Evolutionary conservation across 2,329 filamentous ascomycete genomes (phyloP), one percentile per base, ranked within the genome.

Genomic region (Fusarium begoniae): DNA sequence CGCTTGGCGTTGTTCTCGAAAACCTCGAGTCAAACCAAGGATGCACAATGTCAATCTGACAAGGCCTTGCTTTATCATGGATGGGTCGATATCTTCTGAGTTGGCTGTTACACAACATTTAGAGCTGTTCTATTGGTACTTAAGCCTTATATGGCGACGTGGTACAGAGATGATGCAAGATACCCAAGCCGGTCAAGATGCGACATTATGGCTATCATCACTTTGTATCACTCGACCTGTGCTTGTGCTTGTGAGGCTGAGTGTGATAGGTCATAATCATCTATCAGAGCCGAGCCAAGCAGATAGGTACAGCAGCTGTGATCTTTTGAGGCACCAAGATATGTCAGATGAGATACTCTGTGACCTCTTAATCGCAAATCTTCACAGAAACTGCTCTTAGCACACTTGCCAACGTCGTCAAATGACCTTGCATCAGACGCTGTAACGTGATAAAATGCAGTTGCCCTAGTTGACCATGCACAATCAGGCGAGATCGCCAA

Each of bases 401-500:
- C n/a, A 48, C 15, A 50, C 9, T 28, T 41, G 26, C 24, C 20
- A 41, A 18, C 24, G 26, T 22, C 18, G 45, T 48, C 53, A 44
- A 55, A 55, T 72, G 54, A 44, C 41, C 55, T 63, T 50, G 50
- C 51, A 48, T 56, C 53, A 41, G 44, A 53, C 40, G 40, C 54
- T 60, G 71, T 75, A 69, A 67, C 64, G 69, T 73, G 69, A 68
- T 65, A 58, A 63, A 69, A 67, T 68, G 66, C 64, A 53, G 73
- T 75, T 76, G 68, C 63, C 72, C 69, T 74, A 50, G 22, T 17
- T 32, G 66, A 69, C 67, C 50, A 70, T 77, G 72, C 72, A 77
- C 60, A 74, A 71, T 68, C 76, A 75, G 71, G 68, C 70, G 63
- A 77, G 76, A 78, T 78, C 76, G 77, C 59, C 70, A 78, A 69